A percentile compares a stretch with the other conserved stretches of the same genome.
Evolutionary conservation across 225 moss, liverwort and hornwort genomes (phyloP).

Genomic region (Straminergon stramineum): DNA sequence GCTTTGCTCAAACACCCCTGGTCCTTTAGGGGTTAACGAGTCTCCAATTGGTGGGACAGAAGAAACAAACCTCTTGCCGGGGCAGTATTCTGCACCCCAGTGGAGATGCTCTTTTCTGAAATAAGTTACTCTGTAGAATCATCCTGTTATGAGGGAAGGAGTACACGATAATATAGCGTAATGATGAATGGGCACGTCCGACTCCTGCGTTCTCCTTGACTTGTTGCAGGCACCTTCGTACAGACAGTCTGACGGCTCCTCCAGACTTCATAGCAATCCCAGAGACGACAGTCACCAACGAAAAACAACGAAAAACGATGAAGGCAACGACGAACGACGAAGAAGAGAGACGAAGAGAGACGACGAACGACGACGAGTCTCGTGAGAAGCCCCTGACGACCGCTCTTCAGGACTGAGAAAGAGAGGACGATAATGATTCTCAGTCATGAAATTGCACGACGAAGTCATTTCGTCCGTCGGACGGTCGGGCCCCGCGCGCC

Average conservation of each 20-base stretch:
- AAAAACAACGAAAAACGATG: neutral
- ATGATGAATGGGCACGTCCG: neutral
- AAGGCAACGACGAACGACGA: neutral
- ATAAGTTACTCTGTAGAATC: neutral
- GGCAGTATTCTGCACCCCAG: neutral
- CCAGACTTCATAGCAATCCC: neutral
- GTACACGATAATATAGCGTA: neutral
- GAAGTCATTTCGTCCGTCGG: neutral
- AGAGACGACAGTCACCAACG: neutral
- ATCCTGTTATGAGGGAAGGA: neutral
- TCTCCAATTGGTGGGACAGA: no score
- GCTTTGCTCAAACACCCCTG: no score
- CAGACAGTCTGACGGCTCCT: slow-evolving; percentile 1
- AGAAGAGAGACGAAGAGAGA: neutral
- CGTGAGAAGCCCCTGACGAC: neutral
- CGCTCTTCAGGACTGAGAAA: neutral
- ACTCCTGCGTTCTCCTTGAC: slow-evolving; percentile 4
- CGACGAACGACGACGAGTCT: neutral
- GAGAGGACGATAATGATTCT: no score
- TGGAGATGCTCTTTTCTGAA: neutral
- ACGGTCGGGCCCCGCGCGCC: neutral
- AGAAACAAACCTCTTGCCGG: no score
- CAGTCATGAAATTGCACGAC: neutral
- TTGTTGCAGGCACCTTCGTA: neutral
- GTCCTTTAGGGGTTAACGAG: no score